Base-by-base conservation (phyloP, 1,139 yeast species). In the Geotrichum bryndzae region DNA sequence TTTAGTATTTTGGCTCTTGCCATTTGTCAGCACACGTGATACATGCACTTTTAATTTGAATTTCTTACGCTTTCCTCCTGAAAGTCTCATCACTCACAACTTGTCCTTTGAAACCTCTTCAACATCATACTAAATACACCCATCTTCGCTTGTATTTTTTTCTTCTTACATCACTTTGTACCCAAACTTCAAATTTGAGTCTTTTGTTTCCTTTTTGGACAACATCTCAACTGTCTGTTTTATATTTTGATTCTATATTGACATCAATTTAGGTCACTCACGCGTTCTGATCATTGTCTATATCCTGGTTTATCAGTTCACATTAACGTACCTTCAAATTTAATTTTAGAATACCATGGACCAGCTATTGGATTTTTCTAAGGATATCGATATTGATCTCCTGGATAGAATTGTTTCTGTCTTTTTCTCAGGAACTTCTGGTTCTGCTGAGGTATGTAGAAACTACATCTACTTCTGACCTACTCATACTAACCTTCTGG, bases 331-430 rank as follows among this genome's bases (percentile, higher is more conserved):
- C 7, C 1, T 35, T 27, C n/a, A 23, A 23, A 11, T 53, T 53
- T 22, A 25, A 15, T 22, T 18, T 25, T 22, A 29, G 46, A 56
- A 50, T 13, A 55, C 27, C 15, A 92, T 94, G 99, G 98, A 94
- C 68, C 82, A 87, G 59, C 83, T 95, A 70, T 84, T 94, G 70
- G 96, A 92, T 77, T 91, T 92, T 76, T 83, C 90, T 61, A 83
- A 83, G 71, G 97, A 90, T 60, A 80, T 92, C 67, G 97, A 95
- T 77, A 84, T 92, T 69, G 80, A 77, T 62, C 77, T 89, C 65
- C 82, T 94, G 71, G 99, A 94, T 76, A 85, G 82, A 63, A 87
- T 91, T 35, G 99, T 94, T 54, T 88, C 85, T 63, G 82, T 95
- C n/a, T 90, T 94, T 74, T 94, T 87, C 75, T 83, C 82, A 66